Conservation (phyloP, 192 early-diverging fungal genomes). For the Umbelopsis vinacea region DNA sequence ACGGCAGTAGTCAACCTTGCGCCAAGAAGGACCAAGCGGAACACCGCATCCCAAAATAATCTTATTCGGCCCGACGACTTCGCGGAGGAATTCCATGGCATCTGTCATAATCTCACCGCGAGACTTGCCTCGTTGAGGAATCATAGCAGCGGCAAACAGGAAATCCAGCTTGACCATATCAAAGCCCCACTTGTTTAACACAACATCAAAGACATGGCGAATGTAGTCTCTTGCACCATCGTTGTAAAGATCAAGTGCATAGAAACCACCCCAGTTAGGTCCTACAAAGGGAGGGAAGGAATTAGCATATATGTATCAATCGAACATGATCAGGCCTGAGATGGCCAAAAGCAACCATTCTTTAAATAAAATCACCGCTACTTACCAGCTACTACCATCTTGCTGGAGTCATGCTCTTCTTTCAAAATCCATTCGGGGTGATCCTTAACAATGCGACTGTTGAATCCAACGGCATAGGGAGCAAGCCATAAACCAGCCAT, state of each 20-base stretch:
- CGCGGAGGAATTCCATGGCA: constrained; percentile 48
- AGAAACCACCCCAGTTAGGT: constrained; percentile 38
- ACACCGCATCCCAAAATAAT: constrained; percentile 55
- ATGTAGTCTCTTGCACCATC: constrained; percentile 41
- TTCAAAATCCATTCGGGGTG: constrained; percentile 50
- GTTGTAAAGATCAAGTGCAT: constrained; percentile 53
- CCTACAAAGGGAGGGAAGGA: neutral
- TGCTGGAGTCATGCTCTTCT: constrained; percentile 26
- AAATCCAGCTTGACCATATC: constrained; percentile 58
- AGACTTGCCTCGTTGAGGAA: constrained; percentile 45
- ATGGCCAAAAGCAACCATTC: too few relatives aligned
- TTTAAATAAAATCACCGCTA: too few relatives aligned
- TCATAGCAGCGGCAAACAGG: constrained; percentile 53
- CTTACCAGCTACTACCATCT: constrained; percentile 33
- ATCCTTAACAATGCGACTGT: constrained; percentile 44
- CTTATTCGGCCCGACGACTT: constrained; percentile 42
- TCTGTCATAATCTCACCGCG: constrained; percentile 60
- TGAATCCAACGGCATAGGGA: constrained; percentile 48
- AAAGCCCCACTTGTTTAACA: constrained; percentile 51
- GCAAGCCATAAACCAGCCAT: constrained; percentile 54
- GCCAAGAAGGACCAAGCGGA: constrained; percentile 49
- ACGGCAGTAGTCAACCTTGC: constrained; percentile 52
- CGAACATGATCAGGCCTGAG: too few relatives aligned
- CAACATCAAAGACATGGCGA: constrained; percentile 45
- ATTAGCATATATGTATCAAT: too few relatives aligned